Evolutionary conservation across 2,329 filamentous ascomycete genomes (phyloP).

Genomic region (Ilyonectria sp.): DNA sequence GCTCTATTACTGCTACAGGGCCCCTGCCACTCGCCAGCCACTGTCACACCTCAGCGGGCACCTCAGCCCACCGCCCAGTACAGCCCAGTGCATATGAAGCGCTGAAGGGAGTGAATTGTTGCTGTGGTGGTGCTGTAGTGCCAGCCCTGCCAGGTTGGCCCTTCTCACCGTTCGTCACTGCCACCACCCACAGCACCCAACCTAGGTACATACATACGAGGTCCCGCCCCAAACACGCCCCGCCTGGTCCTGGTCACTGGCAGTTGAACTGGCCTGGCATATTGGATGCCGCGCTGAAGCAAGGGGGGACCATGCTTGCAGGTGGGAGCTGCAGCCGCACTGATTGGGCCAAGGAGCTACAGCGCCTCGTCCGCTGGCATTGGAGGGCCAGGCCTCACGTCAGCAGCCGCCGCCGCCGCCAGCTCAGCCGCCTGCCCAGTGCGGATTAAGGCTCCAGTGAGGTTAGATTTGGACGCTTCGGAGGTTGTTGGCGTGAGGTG

Average conservation of each 20-base stretch:
- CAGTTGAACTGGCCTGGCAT: constrained; percentile 3
- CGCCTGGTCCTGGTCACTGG: constrained; percentile 3
- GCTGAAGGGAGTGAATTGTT: background rate
- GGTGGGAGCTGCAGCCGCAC: constrained; percentile 33
- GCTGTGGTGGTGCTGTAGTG: background rate
- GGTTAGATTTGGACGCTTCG: background rate
- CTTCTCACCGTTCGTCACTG: constrained; percentile 18
- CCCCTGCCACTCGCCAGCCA: constrained; percentile 1
- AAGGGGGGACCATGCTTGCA: constrained; percentile 15
- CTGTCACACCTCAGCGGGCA: constrained; percentile 26
- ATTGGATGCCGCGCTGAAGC: constrained; percentile 8
- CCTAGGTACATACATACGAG: constrained; percentile 25
- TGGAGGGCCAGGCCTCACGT: constrained; percentile 37
- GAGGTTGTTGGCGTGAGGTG: background rate
- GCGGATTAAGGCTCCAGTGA: background rate
- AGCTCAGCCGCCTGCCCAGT: background rate
- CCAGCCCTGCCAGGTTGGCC: background rate
- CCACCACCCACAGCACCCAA: background rate
- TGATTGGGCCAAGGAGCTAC: constrained; percentile 36
- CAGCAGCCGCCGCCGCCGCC: constrained; percentile 27
- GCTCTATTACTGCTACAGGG: background rate
- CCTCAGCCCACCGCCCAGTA: constrained; percentile 5
- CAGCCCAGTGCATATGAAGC: background rate
- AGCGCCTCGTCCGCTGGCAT: constrained; percentile 33
- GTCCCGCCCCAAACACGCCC: background rate